Percentiles rank a stretch among this genome's conserved stretches.
Conservation (phyloP, 2,329 filamentous ascomycete species). For the Colletotrichum musae region DNA sequence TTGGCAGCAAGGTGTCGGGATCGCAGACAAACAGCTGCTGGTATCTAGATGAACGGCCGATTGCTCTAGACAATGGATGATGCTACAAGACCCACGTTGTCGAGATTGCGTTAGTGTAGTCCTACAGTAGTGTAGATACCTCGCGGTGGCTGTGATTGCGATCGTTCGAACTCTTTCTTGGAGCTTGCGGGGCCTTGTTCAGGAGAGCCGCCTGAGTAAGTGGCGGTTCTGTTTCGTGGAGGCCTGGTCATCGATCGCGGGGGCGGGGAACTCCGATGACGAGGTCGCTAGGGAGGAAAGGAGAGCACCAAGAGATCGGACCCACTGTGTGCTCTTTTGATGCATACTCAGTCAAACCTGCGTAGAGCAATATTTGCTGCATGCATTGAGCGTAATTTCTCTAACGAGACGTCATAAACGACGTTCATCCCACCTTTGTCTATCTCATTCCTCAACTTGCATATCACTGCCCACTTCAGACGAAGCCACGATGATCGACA, state of each 20-base stretch:
- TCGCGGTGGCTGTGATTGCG: slow-evolving; percentile 14
- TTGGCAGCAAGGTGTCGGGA: neutral
- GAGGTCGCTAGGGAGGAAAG: slow-evolving; percentile 3
- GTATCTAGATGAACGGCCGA: neutral
- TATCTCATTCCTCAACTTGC: neutral
- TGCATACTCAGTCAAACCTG: neutral
- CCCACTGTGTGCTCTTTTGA: slow-evolving; percentile 3
- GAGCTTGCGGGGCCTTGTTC: slow-evolving; percentile 1
- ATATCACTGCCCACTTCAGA: neutral
- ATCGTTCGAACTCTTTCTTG: neutral
- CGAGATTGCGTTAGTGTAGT: neutral
- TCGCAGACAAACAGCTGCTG: neutral
- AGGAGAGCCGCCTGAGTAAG: slow-evolving; percentile 8
- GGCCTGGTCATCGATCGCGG: neutral
- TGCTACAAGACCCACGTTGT: neutral
- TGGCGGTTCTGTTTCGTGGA: neutral
- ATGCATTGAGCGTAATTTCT: neutral
- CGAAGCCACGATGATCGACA: neutral
- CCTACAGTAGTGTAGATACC: neutral
- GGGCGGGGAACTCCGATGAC: neutral
- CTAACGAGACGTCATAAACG: slow-evolving; percentile 1
- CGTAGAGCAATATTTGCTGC: neutral
- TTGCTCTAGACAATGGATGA: neutral
- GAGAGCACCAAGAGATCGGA: slow-evolving; percentile 13
- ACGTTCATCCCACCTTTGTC: slow-evolving; percentile 22